phyloP scores from a whole-genome alignment of 257 asterid genomes.

The Solanum sparsipilum region DNA sequence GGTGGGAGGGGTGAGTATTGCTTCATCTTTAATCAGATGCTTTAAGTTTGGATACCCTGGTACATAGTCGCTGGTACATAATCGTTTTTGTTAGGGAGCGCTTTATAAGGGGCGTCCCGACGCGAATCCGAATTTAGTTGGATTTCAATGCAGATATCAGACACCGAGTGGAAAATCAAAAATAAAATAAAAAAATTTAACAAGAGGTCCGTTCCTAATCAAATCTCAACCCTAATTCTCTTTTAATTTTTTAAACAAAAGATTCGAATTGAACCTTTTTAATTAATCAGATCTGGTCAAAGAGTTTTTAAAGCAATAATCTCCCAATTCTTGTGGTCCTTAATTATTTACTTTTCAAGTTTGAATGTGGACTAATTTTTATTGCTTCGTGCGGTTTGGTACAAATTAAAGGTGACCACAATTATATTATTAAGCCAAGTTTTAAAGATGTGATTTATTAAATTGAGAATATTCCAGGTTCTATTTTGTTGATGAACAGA shows the following conservation, averaged over 20 bases:
- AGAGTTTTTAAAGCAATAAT: neutral
- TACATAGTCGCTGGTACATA: too few relatives aligned
- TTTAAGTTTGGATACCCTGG: too few relatives aligned
- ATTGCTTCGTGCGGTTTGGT: neutral
- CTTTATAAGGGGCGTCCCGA: accelerated
- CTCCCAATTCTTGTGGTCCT: neutral
- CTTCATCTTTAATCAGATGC: neutral
- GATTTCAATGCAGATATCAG: too few relatives aligned
- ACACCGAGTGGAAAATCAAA: accelerated
- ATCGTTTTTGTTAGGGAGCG: too few relatives aligned
- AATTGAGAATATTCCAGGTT: neutral
- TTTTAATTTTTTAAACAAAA: neutral
- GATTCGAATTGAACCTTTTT: neutral
- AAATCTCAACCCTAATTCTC: neutral
- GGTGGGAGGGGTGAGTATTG: neutral
- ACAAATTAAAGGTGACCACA: neutral
- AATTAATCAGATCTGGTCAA: neutral
- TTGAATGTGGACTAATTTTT: neutral
- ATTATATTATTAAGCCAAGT: neutral
- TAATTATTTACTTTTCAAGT: neutral
- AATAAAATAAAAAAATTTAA: neutral
- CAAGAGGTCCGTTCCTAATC: neutral
- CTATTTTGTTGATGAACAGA: neutral
- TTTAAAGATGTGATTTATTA: neutral
- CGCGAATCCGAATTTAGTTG: too few relatives aligned